Conservation (phyloP, 2,329 filamentous ascomycete species). For the Sclerotiophoma versabilis region DNA sequence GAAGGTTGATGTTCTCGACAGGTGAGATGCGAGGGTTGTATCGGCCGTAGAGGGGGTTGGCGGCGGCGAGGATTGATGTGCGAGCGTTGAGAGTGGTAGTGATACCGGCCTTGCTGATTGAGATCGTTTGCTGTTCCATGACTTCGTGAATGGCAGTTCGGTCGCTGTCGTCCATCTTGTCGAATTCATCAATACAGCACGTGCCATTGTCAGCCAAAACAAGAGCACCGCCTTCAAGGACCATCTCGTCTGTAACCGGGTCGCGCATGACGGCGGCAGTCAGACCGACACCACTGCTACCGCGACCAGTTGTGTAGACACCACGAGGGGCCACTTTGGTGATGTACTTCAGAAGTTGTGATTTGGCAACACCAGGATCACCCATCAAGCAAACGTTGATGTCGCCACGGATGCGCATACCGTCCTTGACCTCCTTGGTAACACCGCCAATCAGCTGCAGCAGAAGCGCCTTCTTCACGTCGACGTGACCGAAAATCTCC, state of each 20-base stretch:
- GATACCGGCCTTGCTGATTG: constrained; percentile 90
- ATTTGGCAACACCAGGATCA: constrained; percentile 99
- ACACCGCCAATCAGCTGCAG: constrained; percentile 95
- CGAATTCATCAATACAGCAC: constrained; percentile 87
- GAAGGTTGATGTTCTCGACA: constrained; percentile 98
- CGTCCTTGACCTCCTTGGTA: constrained; percentile 94
- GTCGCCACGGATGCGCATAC: constrained; percentile 98
- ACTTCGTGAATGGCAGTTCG: constrained; percentile 86
- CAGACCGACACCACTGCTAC: constrained; percentile 81
- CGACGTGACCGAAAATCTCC: constrained; percentile 94
- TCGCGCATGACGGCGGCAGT: constrained; percentile 86
- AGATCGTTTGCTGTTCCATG: constrained; percentile 88
- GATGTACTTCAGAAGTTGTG: constrained; percentile 97
- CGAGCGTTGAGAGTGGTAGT: constrained; percentile 96
- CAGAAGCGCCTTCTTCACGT: constrained; percentile 98
- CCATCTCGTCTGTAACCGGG: constrained; percentile 84
- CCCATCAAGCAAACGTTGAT: constrained; percentile 99
- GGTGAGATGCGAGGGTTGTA: constrained; percentile 98
- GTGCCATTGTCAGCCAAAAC: constrained; percentile 84
- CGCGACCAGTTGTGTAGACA: constrained; percentile 82
- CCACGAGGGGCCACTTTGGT: constrained; percentile 95
- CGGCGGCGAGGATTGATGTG: constrained; percentile 93
- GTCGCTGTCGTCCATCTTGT: constrained; percentile 88
- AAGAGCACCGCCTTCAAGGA: constrained; percentile 79
- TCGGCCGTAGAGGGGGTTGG: constrained; percentile 95